These are phyloP conservation scores for Suhomyces bolitotheri DNA, from an alignment of 1,139 yeast species.

Conservation along the genomic window DNA sequence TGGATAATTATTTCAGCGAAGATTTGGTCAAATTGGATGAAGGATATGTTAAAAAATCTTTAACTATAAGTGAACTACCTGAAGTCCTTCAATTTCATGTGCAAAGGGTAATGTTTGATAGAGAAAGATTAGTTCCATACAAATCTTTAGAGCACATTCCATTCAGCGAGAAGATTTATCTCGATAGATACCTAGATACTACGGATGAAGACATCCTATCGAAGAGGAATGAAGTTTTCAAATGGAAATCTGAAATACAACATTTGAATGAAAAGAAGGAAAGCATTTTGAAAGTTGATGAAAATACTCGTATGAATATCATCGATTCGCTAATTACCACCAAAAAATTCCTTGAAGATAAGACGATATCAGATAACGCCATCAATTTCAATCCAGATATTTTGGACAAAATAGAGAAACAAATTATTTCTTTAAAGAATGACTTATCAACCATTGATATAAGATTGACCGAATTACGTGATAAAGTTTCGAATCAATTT, in stretches of 20 bases:
- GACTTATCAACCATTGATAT: slow-evolving; percentile 39
- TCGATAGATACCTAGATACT: slow-evolving; percentile 86
- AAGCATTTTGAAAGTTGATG: slow-evolving; percentile 44
- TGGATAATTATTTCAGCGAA: slow-evolving; percentile 82
- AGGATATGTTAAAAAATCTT: slow-evolving; percentile 70
- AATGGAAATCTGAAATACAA: slow-evolving; percentile 61
- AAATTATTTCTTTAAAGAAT: slow-evolving; percentile 37
- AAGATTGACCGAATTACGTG: slow-evolving; percentile 43
- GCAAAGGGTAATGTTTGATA: slow-evolving; percentile 88
- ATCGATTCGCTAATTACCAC: slow-evolving; percentile 52
- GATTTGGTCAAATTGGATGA: slow-evolving; percentile 68
- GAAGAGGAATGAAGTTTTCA: slow-evolving; percentile 59
- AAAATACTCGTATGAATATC: slow-evolving; percentile 50
- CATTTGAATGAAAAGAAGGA: slow-evolving; percentile 45
- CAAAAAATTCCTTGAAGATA: slow-evolving; percentile 52
- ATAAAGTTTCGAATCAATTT: slow-evolving; percentile 58
- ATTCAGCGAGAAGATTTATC: slow-evolving; percentile 71
- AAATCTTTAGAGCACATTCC: slow-evolving; percentile 83
- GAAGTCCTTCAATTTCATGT: slow-evolving; percentile 86
- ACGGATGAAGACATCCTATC: slow-evolving; percentile 54
- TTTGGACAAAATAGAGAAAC: slow-evolving; percentile 34
- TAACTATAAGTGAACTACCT: slow-evolving; percentile 73
- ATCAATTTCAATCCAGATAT: slow-evolving; percentile 35
- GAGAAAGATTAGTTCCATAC: slow-evolving; percentile 69
- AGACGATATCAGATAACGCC: slow-evolving; percentile 23